Base-by-base conservation (phyloP, 2,329 filamentous ascomycete genomes). In the Aspergillus alliaceus region DNA sequence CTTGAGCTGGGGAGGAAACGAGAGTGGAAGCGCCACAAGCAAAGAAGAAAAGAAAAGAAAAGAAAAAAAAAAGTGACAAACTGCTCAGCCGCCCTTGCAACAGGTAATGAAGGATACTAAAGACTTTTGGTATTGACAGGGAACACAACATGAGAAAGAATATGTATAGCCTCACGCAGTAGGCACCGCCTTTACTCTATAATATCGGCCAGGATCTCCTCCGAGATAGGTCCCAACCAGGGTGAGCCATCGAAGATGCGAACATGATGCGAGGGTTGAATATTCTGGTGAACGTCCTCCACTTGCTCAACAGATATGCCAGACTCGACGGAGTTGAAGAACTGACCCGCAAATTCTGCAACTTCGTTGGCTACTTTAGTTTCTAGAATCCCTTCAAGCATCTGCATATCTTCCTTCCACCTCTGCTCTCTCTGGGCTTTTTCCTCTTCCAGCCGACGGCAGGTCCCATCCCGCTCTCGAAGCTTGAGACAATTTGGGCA, bases 401-500 rank as follows among this genome's bases (percentile, higher is more conserved):
- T 69, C 57, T 72, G 70, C 69, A 77, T 70, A 54, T 77, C 74
- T 40, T 71, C 69, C 61, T 75, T 75, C 68, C 74, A 75, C 55
- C 75, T 74, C 51, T 71, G 69, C 54, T 77, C 73, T 34, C 68
- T 70, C 53, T 66, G 72, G 2, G 69, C 69, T 54, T 70, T 71
- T 54, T 76, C 75, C 51, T 77, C 75, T 39, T 70, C 71, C 25
- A 67, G 59, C 14, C 73, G 73, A 24, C 74, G 74, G 56, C 75
- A 78, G 6, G 68, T 71, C 2, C 74, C 74, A 47, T 77, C 75
- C 40, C 66, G 69, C 52, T 75, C 72, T 50, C 70, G 70, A n/a
- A 71, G 56, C 53, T 70, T 71, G 52, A 71, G 65, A 62, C 77
- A 79, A 61, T 78, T 79, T 5, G 76, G 77, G 57, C 77, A 79